Base-by-base conservation (phyloP, 2,329 filamentous ascomycete species). In the Calonectria fujianensis region DNA sequence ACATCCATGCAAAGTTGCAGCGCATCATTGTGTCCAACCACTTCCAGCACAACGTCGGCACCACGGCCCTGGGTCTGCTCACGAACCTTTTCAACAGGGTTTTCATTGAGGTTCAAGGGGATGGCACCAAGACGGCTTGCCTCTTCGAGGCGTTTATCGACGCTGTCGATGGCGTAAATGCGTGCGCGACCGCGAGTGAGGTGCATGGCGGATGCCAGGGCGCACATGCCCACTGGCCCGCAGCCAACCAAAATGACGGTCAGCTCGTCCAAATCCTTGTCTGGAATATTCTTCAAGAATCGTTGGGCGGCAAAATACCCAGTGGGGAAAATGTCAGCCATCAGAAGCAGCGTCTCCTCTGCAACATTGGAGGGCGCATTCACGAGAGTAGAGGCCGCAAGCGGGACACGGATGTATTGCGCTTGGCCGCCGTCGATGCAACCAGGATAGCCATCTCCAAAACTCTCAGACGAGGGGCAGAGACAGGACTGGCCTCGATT, bases 261-360 rank as follows among this genome's bases (percentile, higher is more conserved):
- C 20, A 10, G 20, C 16, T 52, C 54, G 24, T 69, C 48, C 27
- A 48, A 31, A 18, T 69, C 54, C 4, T 32, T 54, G 2, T 45
- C 27, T 8, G 57, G 24, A 11, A 65, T 27, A 14, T 67, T 31
- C 41, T 72, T 72, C 27, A 74, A 32, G n/a, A 74, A 74, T 11
- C 59, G 27, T 2, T 45, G 45, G 14, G 66, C 66, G 4, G 24
- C 37, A 27, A 69, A 74, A 54, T 74, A 74, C 1, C 72, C 72
- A 9, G 72, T 74, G 11, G 72, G 72, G 29, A 74, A 71, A 29
- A 74, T 71, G 18, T 74, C 72, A 20, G 41, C 59, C 72, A 74
- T 74, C 9, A 74, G 27, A 29, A 74, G 52, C 9, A 74, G 41
- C 51, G 70, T 66, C 7, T 74, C 37, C 24, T 70, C 61, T 1